These are phyloP conservation scores for Debaryomyces hansenii DNA, from an alignment of 805 yeast genomes.

Conservation along the genomic window DNA sequence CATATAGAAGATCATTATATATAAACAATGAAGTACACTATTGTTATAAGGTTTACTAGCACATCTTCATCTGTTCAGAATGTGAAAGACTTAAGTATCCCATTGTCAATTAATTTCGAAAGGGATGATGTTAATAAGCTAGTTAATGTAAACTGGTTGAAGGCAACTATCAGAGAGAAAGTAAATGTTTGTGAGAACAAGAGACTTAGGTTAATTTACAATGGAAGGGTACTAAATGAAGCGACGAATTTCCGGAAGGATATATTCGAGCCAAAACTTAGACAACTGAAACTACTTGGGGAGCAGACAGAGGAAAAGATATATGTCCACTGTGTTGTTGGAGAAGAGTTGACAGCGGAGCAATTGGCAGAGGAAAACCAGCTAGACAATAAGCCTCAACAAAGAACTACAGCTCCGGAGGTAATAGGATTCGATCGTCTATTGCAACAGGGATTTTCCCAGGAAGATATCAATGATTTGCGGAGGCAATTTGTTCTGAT, in stretches of 20 bases:
- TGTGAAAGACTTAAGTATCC: slow-evolving; percentile 28
- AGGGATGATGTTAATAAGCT: slow-evolving; percentile 31
- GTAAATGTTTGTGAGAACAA: slow-evolving; percentile 31
- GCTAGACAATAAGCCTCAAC: slow-evolving; percentile 52
- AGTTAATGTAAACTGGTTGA: slow-evolving; percentile 31
- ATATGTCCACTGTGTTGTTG: slow-evolving; percentile 80
- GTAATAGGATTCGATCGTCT: slow-evolving; percentile 84
- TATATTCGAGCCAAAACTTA: slow-evolving; percentile 32
- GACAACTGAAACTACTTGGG: slow-evolving; percentile 8
- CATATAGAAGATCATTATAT: no score
- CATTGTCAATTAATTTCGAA: slow-evolving; percentile 24
- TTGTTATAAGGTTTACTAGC: slow-evolving; percentile 33
- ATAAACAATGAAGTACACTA: slow-evolving; percentile 19
- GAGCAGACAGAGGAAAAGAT: slow-evolving; percentile 28
- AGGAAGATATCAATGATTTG: slow-evolving; percentile 69
- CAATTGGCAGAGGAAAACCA: slow-evolving; percentile 63
- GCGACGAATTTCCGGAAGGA: slow-evolving; percentile 55
- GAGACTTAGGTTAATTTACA: slow-evolving; percentile 64
- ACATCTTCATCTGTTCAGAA: slow-evolving; percentile 16
- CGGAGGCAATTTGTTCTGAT: slow-evolving; percentile 73
- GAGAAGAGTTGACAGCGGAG: slow-evolving; percentile 55
- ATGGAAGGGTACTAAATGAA: slow-evolving; percentile 65
- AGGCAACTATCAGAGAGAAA: slow-evolving; percentile 26
- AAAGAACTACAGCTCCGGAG: slow-evolving; percentile 57
- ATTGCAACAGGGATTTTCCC: slow-evolving; percentile 79